Percentiles rank a stretch among this genome's conserved stretches.
These are phyloP conservation scores for Halophytophthora polymorphica DNA, from an alignment of 352 stramenopile genomes.

Conservation along the genomic window DNA sequence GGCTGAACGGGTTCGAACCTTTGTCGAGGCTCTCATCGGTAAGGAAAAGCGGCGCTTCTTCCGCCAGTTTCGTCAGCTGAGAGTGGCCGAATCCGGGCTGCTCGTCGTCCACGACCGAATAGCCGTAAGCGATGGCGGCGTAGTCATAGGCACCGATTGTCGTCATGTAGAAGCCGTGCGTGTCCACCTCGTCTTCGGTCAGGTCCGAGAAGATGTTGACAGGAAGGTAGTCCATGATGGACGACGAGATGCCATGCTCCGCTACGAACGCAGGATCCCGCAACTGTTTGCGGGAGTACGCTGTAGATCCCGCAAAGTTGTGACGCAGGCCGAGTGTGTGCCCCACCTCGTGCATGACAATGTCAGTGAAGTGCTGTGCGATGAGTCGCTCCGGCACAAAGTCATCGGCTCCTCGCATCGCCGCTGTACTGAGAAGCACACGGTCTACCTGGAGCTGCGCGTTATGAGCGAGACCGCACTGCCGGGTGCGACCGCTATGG, in stretches of 20 bases:
- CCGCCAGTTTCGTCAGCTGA: conserved; percentile 36
- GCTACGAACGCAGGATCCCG: conserved; percentile 46
- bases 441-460: conserved; percentile 40
- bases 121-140: conserved; percentile 85
- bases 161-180: conserved; percentile 67
- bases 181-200: conserved; percentile 25
- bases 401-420: conserved; percentile 9
- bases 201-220: conserved; percentile 82
- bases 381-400: conserved; percentile 61
- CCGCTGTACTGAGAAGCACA: conserved; percentile 27
- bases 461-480: conserved; percentile 46
- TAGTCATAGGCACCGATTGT: conserved; percentile 74
- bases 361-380: conserved; percentile 60
- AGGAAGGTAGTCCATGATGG: conserved; percentile 88
- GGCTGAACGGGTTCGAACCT: conserved; percentile 44
- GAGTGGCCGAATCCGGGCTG: conserved; percentile 41
- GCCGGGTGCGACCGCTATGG: conserved; percentile 13
- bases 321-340: conserved; percentile 85
- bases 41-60: conserved; percentile 52
- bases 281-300: conserved; percentile 52
- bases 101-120: conserved; percentile 46
- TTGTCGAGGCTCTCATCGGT: conserved; percentile 52
- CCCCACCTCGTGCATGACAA: conserved; percentile 88
- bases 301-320: conserved; percentile 76
- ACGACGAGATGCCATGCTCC: conserved; percentile 50